Base-by-base conservation (phyloP, 1,139 yeast genomes). In the Scheffersomyces quercinus region DNA sequence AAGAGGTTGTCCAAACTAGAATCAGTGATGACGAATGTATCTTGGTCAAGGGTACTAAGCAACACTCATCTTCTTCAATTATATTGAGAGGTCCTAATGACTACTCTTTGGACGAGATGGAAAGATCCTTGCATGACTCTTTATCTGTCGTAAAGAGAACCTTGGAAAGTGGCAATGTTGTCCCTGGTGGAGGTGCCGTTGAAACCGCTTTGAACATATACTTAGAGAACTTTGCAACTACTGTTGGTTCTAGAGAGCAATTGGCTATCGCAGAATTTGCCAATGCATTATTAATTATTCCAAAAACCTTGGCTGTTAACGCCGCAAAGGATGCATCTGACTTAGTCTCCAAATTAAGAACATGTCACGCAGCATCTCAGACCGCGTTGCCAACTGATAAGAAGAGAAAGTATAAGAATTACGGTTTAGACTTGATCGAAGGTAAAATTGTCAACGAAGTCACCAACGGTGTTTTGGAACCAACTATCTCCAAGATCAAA, bases 131-230 rank as follows among this genome's bases (percentile, higher is more conserved):
- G 47, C 97, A 90, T 61, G 99, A 95, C 65, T 88, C 99, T 1
- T 76, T 95, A 55, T 85, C 91, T 38, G 99, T 93, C 33, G 97
- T 95, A 38, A 95, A 95, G 73, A 84, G 99, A 65, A 90, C 99
- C 13, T 79, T 95, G 55, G 99, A 95, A 69, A 83, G 95, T 59
- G 98, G 98, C 12, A 71, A 80, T 53, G 95, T 95, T 45, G 99
- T 95, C 8, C 98, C 99, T 38, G 99, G 99, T 46, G 99, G 99
- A 51, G 99, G 99, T 50, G 97, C 98, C 16, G 99, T 93, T 38
- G 99, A 95, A 71, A 79, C 97, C 38, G 97, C 99, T 9, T 79
- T 95, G 57, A 91, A 90, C 71, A 90, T 95, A 46, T 95, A 89
- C 65, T 77, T 95, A 63, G 99, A 95, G 68, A 93, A 89, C 65